A percentile compares a stretch with the other conserved stretches of the same genome.
Conservation (phyloP, 2,329 filamentous ascomycete genomes). For the Grosmannia huntii region DNA sequence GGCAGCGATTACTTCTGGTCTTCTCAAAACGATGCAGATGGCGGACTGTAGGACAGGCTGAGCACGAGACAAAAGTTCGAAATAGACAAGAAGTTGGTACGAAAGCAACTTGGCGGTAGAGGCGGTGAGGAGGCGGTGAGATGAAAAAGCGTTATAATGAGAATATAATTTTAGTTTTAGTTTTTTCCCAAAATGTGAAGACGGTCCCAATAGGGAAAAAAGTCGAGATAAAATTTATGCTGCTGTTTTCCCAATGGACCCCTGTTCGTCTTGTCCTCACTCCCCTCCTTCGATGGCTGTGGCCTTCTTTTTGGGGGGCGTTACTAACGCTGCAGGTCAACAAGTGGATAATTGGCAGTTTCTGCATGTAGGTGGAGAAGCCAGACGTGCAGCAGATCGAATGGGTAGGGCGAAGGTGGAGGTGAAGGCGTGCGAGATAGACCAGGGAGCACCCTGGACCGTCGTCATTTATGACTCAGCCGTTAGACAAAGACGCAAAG, state of each 20-base stretch:
- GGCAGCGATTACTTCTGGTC: not conserved
- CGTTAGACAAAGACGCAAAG: too few species aligned
- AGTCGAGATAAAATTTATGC: not conserved
- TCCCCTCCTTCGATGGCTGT: not conserved
- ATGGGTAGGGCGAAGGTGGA: not conserved
- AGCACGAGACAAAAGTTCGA: not conserved
- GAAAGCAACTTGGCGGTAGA: not conserved
- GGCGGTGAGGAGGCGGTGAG: not conserved
- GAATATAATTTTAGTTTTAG: not conserved
- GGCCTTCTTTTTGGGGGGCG: not conserved
- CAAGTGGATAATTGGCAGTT: not conserved
- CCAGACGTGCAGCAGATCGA: not conserved
- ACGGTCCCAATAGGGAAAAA: not conserved
- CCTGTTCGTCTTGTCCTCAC: not conserved
- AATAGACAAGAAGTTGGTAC: not conserved
- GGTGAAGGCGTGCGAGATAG: not conserved
- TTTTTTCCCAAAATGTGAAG: not conserved
- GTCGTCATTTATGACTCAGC: too few species aligned
- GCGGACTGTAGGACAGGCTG: not conserved
- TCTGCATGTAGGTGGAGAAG: not conserved
- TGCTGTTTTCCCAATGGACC: not conserved
- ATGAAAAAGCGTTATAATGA: not conserved
- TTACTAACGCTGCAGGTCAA: not conserved
- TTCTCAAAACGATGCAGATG: not conserved
- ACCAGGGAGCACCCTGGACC: not conserved